Evolutionary conservation across 306 rosid species (phyloP).

Genomic region (Mucuna pruriens): DNA sequence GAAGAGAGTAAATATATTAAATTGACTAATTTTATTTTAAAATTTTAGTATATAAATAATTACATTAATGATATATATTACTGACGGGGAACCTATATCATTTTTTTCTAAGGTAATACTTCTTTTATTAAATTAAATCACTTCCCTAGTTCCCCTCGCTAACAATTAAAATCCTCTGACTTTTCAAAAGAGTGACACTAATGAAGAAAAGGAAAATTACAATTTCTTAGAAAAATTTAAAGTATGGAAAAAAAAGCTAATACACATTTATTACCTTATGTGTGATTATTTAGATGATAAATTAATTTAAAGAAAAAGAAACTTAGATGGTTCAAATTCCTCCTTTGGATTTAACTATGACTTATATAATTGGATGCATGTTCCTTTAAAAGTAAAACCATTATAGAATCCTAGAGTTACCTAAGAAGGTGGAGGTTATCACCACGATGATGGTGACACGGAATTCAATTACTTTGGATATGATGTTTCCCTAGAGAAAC

Average conservation of each 20-base stretch:
- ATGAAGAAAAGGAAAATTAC: not conserved
- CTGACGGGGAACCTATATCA: no score
- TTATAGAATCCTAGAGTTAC: conserved; percentile 30
- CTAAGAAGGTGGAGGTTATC: conserved; percentile 35
- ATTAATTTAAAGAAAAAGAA: not conserved
- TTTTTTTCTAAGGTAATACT: no score
- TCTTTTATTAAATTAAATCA: not conserved
- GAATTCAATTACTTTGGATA: conserved; percentile 29
- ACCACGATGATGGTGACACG: conserved; percentile 46
- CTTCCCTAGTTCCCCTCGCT: not conserved
- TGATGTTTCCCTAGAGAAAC: conserved; percentile 27
- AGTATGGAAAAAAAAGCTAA: not conserved
- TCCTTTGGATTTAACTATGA: conserved; percentile 19
- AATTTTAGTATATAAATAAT: no score
- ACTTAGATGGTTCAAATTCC: conserved; percentile 15
- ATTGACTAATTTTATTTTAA: no score
- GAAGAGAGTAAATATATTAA: no score
- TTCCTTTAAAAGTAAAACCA: conserved; percentile 29
- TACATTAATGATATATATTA: not conserved
- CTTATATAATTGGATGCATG: conserved; percentile 30
- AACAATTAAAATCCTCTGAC: not conserved
- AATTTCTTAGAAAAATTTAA: not conserved
- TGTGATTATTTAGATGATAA: not conserved
- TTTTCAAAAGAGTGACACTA: not conserved
- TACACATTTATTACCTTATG: not conserved